Evolutionary conservation across 331 rosid species (phyloP).

Genomic region (Rosa hybrid): DNA sequence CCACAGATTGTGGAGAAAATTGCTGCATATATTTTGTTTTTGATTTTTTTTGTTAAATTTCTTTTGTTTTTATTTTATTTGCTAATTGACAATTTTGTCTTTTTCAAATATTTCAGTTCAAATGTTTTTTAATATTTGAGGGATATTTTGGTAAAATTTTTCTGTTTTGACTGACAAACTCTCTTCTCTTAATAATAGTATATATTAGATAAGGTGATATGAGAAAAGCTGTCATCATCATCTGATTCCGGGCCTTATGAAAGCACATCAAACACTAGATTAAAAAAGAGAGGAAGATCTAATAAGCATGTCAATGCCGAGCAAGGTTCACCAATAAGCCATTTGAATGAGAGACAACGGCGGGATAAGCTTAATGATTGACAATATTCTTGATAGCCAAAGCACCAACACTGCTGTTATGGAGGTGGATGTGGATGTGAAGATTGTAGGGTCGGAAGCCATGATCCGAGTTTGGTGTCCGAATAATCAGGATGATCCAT

Average conservation of each 20-base stretch:
- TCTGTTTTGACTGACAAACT: too few species aligned
- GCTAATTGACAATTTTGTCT: too few species aligned
- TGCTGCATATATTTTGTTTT: too few species aligned
- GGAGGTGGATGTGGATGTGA: conserved; percentile 37
- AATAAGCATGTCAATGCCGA: too few species aligned
- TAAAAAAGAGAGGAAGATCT: conserved; percentile 27
- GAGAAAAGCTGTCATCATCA: conserved; percentile 18
- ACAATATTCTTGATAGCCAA: neutral
- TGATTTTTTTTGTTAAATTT: too few species aligned
- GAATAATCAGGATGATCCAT: conserved; percentile 43
- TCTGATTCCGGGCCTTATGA: conserved; percentile 26
- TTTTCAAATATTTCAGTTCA: too few species aligned
- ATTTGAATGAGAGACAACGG: conserved; percentile 57
- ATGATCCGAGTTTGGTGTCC: conserved; percentile 19
- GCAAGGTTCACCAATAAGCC: conserved; percentile 21
- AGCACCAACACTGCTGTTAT: neutral
- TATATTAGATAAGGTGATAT: neutral
- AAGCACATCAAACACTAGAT: neutral
- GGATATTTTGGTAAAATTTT: too few species aligned
- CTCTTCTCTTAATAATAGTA: too few species aligned
- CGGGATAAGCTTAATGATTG: conserved; percentile 39
- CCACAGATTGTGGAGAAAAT: too few species aligned
- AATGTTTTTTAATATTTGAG: too few species aligned
- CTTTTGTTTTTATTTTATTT: too few species aligned
- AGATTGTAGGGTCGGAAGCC: conserved; percentile 47